Percentiles rank a stretch among this genome's conserved stretches.
These are phyloP conservation scores for Anisodus tanguticus DNA, from an alignment of 257 asterid species.

Conservation along the genomic window DNA sequence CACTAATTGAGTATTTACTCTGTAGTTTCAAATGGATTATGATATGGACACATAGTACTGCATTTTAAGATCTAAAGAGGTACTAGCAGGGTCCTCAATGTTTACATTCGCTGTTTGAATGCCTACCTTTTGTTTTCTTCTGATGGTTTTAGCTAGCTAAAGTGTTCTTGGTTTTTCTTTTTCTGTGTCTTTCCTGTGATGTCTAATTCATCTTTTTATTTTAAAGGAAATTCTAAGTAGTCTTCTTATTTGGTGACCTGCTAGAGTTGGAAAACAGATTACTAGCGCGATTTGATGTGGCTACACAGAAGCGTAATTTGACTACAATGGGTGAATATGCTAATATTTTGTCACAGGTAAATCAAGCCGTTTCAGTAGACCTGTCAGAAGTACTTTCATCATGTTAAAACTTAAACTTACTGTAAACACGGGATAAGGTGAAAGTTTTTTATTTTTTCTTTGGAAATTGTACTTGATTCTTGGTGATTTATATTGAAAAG, in stretches of 20 bases:
- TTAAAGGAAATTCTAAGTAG: constrained; percentile 28
- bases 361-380: constrained; percentile 20
- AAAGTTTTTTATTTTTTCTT: not conserved
- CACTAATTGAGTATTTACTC: not conserved
- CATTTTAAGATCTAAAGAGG: constrained; percentile 16
- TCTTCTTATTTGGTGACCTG: constrained; percentile 39
- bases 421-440: not conserved
- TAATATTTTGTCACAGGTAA: constrained; percentile 89
- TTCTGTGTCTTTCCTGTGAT: not conserved
- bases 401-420: not conserved
- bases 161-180: not conserved
- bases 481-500: constrained; percentile 9
- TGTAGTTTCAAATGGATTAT: not conserved
- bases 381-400: not conserved
- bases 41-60: not conserved
- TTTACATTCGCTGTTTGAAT: not conserved
- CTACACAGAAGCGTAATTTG: constrained; percentile 87
- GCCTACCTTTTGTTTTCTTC: not conserved
- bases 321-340: constrained; percentile 99
- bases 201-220: not conserved
- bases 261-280: constrained; percentile 96
- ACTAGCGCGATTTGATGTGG: constrained; percentile 85
- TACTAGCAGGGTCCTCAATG: not conserved
- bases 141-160: constrained; percentile 19
- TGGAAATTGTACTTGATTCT: not conserved